These are phyloP conservation scores for Gossypium longicalyx DNA, from an alignment of 345 rosid genomes.

Conservation along the genomic window DNA sequence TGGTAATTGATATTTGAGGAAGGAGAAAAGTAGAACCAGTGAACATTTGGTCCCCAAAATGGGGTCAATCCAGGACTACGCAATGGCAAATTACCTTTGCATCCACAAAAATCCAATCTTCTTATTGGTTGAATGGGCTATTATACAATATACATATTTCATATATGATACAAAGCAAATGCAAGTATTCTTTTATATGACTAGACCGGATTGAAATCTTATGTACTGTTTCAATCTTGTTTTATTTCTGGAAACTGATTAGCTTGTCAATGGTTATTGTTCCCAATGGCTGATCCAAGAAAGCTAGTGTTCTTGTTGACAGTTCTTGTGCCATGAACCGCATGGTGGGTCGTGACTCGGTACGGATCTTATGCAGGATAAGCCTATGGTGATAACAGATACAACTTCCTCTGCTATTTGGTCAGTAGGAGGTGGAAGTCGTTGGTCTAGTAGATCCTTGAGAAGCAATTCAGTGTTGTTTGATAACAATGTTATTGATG, in stretches of 20 bases:
- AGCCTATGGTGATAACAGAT: constrained; percentile 29
- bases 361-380: constrained; percentile 33
- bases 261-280: constrained; percentile 31
- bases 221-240: background rate
- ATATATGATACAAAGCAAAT: background rate
- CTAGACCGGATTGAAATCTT: background rate
- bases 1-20: background rate
- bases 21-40: background rate
- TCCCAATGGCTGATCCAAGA: constrained; percentile 28
- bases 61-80: too few species aligned
- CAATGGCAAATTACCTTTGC: too few species aligned
- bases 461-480: constrained; percentile 20
- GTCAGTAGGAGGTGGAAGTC: constrained; percentile 38
- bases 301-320: constrained; percentile 34
- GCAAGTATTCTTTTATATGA: background rate
- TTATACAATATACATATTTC: background rate
- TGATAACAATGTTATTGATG: constrained; percentile 10
- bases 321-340: constrained; percentile 52
- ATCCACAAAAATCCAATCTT: too few species aligned
- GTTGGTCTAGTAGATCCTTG: constrained; percentile 47
- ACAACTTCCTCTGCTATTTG: constrained; percentile 46
- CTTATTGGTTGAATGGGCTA: background rate
- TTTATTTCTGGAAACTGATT: constrained; percentile 19
- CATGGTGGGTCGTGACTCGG: constrained; percentile 51
- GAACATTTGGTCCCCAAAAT: background rate